Evolutionary conservation across 164 flowering plant genomes (phyloP), one percentile per base, ranked within the genome.

Genomic region (Stephania yunnanensis): DNA sequence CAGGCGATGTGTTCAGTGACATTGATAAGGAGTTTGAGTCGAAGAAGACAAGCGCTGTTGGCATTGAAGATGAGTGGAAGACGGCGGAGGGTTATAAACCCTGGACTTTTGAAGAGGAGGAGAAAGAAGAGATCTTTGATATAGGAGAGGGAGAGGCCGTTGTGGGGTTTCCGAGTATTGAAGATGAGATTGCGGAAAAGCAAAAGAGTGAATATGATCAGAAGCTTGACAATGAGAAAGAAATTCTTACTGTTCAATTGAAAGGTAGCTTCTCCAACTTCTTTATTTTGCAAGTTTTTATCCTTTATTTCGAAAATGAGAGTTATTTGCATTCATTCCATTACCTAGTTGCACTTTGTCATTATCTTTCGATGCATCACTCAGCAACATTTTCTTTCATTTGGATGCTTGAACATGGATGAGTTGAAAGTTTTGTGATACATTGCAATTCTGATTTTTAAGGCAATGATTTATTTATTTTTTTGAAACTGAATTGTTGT

Each of bases 61-160:
- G 20, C 17, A 53, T 44, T 25, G 69, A n/a, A 22, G 78, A 74
- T 50, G 81, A 72, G n/a, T 79, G 81, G 84, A 72, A 74, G 69
- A 74, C 75, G 9, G 79, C 77, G 1, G 76, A 72, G 52, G 79
- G 81, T 7, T 79, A 69, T 73, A 71, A 55, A 66, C 79, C 82
- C 0, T 82, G 84, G 84, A 82, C 63, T 58, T 75, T 82, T 36
- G 84, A 25, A 9, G 80, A 71, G 13, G 82, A 79, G 11, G 78
- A 48, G 53, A 68, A 75, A 31, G 76, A 65, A 25, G 80, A 75
- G 69, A 65, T 82, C 48, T 77, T 77, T 42, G 77, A 75, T 67
- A 30, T 80, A 17, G 78, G 75, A 29, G 79, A 71, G 50, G 77
- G 53, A 61, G 10, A 61, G 66, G 66, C 66, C 29, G 20, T n/a